phyloP scores from a whole-genome alignment of 2,329 filamentous ascomycete species.

The Clonostachys sp. region DNA sequence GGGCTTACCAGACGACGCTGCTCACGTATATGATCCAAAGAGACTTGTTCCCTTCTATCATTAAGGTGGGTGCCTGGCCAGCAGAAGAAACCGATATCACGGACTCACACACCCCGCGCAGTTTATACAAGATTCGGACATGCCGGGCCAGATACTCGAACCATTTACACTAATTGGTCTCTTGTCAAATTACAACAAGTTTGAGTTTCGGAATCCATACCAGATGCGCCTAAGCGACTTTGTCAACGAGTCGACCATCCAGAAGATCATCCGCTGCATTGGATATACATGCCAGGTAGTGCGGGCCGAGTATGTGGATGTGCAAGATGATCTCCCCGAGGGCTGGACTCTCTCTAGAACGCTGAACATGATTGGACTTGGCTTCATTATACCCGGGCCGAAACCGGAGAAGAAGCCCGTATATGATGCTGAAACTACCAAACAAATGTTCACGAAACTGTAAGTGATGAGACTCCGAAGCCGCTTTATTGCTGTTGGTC shows the following conservation, averaged over 20 bases:
- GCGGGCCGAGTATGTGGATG: constrained; percentile 72
- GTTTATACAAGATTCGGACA: constrained; percentile 78
- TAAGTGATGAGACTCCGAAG: constrained; percentile 36
- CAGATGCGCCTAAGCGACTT: constrained; percentile 89
- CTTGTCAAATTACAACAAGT: constrained; percentile 97
- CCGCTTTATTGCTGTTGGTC: too few species aligned
- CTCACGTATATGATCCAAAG: constrained; percentile 93
- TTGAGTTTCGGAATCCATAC: constrained; percentile 97
- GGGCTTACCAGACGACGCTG: constrained; percentile 93
- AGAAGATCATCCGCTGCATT: constrained; percentile 73
- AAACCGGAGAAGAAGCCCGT: constrained; percentile 53
- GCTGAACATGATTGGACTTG: constrained; percentile 78
- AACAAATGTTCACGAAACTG: constrained; percentile 75
- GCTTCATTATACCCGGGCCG: constrained; percentile 65
- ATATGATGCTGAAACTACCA: constrained; percentile 74
- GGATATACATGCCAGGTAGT: constrained; percentile 66
- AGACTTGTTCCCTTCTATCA: constrained; percentile 88
- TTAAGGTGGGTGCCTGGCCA: constrained; percentile 62
- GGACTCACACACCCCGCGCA: constrained; percentile 20
- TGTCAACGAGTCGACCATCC: constrained; percentile 84
- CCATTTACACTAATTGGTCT: constrained; percentile 82
- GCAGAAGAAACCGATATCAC: neutral
- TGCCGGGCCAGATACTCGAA: constrained; percentile 57
- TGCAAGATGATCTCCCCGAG: constrained; percentile 87
- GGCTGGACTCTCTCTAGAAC: constrained; percentile 83